These are phyloP conservation scores for Boletus subparvulus DNA, from an alignment of 768 basidiomycete species.

Conservation along the genomic window DNA sequence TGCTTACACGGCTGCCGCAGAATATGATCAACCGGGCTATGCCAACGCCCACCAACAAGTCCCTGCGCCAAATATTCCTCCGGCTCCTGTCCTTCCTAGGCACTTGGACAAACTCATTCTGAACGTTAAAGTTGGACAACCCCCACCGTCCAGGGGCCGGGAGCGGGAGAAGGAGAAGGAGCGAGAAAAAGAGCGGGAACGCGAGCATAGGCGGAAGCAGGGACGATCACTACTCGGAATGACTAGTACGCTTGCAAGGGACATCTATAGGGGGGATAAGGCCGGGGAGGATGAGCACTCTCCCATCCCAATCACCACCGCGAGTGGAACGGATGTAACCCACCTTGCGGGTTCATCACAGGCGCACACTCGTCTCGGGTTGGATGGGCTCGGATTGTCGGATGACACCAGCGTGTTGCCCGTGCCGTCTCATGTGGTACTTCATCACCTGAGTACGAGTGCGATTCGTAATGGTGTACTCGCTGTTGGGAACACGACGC, in stretches of 20 bases:
- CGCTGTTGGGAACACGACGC: slow-evolving; percentile 87
- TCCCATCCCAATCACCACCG: slow-evolving; percentile 37
- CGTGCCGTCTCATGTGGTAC: slow-evolving; percentile 89
- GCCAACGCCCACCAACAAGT: slow-evolving; percentile 39
- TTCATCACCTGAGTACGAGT: slow-evolving; percentile 93
- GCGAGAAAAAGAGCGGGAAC: slow-evolving; percentile 35
- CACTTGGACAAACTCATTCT: slow-evolving; percentile 94
- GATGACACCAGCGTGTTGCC: slow-evolving; percentile 92
- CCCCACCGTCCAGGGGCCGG: slow-evolving; percentile 33
- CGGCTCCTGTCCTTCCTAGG: slow-evolving; percentile 83
- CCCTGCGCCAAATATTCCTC: slow-evolving; percentile 78
- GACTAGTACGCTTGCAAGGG: slow-evolving; percentile 34
- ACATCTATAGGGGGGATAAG: slow-evolving; percentile 26
- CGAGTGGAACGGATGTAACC: slow-evolving; percentile 40
- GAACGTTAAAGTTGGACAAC: slow-evolving; percentile 47
- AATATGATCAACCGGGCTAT: slow-evolving; percentile 35
- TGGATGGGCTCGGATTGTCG: slow-evolving; percentile 47
- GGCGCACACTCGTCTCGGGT: slow-evolving; percentile 32
- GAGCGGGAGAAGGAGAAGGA: slow-evolving; percentile 38
- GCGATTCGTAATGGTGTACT: slow-evolving; percentile 92
- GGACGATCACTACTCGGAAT: slow-evolving; percentile 36
- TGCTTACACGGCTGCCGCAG: slow-evolving; percentile 32
- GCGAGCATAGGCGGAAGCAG: slow-evolving; percentile 31
- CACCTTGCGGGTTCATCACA: slow-evolving; percentile 27
- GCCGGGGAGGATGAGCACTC: slow-evolving; percentile 21